phyloP scores from a whole-genome alignment of 805 yeast genomes.

The Metschnikowia continentalis region DNA sequence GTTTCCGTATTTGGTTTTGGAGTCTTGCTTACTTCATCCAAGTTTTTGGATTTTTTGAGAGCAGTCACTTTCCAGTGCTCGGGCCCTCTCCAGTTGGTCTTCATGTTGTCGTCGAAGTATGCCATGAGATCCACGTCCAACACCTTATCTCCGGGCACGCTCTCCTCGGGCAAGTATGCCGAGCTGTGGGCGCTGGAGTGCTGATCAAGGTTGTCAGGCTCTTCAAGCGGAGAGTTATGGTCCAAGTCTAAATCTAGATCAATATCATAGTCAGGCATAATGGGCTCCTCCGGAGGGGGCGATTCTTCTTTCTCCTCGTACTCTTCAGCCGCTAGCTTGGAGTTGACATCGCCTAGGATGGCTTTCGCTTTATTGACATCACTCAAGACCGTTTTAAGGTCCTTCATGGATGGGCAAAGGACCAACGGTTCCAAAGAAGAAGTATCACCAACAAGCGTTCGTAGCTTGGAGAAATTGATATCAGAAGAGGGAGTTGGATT shows the following conservation, averaged over 20 bases:
- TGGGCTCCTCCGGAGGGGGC: constrained; percentile 1
- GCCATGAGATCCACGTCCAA: constrained; percentile 67
- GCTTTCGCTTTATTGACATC: constrained; percentile 52
- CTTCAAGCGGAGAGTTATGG: constrained; percentile 2
- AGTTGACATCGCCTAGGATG: constrained; percentile 38
- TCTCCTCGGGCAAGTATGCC: neutral
- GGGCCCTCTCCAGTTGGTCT: constrained; percentile 80
- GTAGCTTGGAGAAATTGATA: constrained; percentile 20
- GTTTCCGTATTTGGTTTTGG: constrained; percentile 4
- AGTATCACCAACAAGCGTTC: constrained; percentile 20
- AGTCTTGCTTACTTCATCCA: constrained; percentile 9
- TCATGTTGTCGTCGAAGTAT: constrained; percentile 72
- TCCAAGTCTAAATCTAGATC: constrained; percentile 24
- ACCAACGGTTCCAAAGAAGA: constrained; percentile 23
- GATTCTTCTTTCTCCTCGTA: constrained; percentile 6
- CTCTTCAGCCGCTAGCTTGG: constrained; percentile 21
- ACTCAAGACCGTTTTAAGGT: constrained; percentile 53
- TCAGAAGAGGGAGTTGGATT: constrained; percentile 3
- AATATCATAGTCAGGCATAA: constrained; percentile 11
- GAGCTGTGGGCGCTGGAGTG: neutral
- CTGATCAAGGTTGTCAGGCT: constrained; percentile 7
- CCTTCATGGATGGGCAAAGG: constrained; percentile 70
- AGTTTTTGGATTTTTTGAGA: constrained; percentile 38
- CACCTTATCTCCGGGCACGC: constrained; percentile 18
- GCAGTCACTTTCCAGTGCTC: constrained; percentile 79